phyloP scores from a whole-genome alignment of 2,329 filamentous ascomycete species.

The Fusarium palustre region DNA sequence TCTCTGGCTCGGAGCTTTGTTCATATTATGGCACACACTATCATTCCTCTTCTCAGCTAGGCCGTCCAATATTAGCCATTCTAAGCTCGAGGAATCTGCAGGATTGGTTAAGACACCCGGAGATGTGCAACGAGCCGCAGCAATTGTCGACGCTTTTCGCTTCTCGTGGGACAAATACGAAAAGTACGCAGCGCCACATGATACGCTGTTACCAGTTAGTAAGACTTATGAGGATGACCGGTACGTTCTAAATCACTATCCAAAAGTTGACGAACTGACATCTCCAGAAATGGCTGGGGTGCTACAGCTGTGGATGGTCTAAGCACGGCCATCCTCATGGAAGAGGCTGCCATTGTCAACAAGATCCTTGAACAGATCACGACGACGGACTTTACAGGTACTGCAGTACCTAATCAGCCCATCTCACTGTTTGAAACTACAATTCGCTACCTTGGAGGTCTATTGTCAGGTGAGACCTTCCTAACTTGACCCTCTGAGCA shows the following conservation, averaged over 20 bases:
- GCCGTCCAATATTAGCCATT: background rate
- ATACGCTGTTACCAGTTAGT: conserved; percentile 27
- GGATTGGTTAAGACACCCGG: background rate
- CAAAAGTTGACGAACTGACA: rapidly evolving
- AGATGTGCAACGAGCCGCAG: conserved; percentile 18
- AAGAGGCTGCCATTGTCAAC: conserved; percentile 26
- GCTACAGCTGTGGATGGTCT: conserved; percentile 38
- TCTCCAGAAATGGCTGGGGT: conserved; percentile 37
- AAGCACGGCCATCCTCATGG: conserved; percentile 40
- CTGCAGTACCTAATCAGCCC: background rate
- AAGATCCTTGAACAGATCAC: conserved; percentile 35
- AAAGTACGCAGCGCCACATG: conserved; percentile 33
- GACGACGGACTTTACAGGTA: conserved; percentile 29
- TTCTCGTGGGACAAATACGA: conserved; percentile 41
- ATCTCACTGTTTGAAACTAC: conserved; percentile 38
- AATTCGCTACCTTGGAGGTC: conserved; percentile 36
- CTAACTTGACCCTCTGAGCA: background rate
- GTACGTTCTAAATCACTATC: background rate
- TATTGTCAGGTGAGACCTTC: conserved; percentile 20
- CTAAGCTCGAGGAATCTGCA: background rate
- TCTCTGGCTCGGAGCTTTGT: conserved; percentile 16
- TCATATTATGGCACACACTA: conserved; percentile 4
- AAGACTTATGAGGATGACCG: conserved; percentile 32
- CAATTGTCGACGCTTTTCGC: conserved; percentile 24
- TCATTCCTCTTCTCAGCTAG: background rate